A percentile compares a stretch with the other conserved stretches of the same genome.
phyloP scores from a whole-genome alignment of 2,329 filamentous ascomycete genomes.

The Trichothecium roseum region DNA sequence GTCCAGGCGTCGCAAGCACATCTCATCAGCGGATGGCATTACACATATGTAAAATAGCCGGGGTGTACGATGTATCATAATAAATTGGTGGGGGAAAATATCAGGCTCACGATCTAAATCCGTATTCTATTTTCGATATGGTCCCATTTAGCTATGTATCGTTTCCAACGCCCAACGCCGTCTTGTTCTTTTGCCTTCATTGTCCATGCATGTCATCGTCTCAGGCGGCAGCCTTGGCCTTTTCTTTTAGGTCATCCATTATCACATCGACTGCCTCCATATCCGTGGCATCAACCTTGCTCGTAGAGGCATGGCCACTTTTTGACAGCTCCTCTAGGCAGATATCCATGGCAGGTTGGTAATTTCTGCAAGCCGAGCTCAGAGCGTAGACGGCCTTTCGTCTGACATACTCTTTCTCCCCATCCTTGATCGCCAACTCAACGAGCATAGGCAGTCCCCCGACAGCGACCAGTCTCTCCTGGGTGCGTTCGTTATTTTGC shows the following conservation, averaged over 20 bases:
- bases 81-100: not conserved
- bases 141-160: not conserved
- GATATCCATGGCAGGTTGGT: constrained; percentile 69
- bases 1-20: not conserved
- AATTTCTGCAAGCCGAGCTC: constrained; percentile 79
- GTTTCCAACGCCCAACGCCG: constrained; percentile 22
- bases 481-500: constrained; percentile 83
- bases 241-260: constrained; percentile 56
- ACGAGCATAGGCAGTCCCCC: constrained; percentile 65
- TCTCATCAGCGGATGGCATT: not conserved
- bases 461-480: constrained; percentile 55
- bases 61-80: constrained; percentile 1
- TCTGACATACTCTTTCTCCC: constrained; percentile 53
- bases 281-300: constrained; percentile 65
- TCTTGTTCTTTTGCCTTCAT: constrained; percentile 16
- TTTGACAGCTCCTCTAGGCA: constrained; percentile 52
- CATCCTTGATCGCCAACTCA: constrained; percentile 48
- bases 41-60: constrained; percentile 1
- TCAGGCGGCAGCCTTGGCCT: constrained; percentile 23
- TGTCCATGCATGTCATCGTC: constrained; percentile 2
- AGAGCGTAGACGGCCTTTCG: constrained; percentile 86
- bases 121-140: too few species aligned
- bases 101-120: too few species aligned
- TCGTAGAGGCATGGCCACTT: constrained; percentile 37
- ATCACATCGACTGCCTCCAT: constrained; percentile 79